Evolutionary conservation across 2,329 filamentous ascomycete genomes (phyloP).

Genomic region (Rugonectria rugulosa): DNA sequence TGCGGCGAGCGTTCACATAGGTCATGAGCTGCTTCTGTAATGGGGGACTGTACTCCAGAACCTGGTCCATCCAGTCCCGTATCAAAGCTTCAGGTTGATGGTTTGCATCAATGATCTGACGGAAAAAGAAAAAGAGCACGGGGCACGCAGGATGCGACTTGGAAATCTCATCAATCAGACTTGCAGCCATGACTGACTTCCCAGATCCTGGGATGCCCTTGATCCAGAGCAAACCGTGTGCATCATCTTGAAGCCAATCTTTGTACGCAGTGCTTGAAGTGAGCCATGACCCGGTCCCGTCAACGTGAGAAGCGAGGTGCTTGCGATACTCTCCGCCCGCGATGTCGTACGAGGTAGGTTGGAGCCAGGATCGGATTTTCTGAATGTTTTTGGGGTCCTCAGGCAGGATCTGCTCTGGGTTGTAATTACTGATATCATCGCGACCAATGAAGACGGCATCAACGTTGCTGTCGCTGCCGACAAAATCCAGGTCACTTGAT

Average conservation of each 20-base stretch:
- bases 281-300: conserved; percentile 16
- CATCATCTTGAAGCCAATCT: conserved; percentile 8
- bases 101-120: conserved; percentile 48
- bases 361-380: conserved; percentile 17
- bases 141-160: conserved; percentile 20
- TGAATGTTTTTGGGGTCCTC: conserved; percentile 35
- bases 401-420: conserved; percentile 43
- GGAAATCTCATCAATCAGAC: conserved; percentile 25
- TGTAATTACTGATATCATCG: conserved; percentile 44
- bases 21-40: conserved; percentile 37
- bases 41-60: conserved; percentile 41
- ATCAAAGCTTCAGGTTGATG: conserved; percentile 39
- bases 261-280: not conserved
- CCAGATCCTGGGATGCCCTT: conserved; percentile 48
- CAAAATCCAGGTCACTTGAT: not conserved
- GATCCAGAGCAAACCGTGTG: conserved; percentile 17
- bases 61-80: conserved; percentile 46
- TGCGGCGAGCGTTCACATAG: not conserved
- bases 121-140: conserved; percentile 50
- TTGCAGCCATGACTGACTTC: conserved; percentile 46
- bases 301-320: conserved; percentile 6
- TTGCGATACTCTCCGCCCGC: conserved; percentile 15
- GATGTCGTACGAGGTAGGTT: conserved; percentile 6
- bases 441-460: conserved; percentile 38
- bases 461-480: conserved; percentile 8